Percentiles rank a stretch among this genome's conserved stretches.
Evolutionary conservation across 768 basidiomycete genomes (phyloP).

Genomic region (Sutorius australiensis): DNA sequence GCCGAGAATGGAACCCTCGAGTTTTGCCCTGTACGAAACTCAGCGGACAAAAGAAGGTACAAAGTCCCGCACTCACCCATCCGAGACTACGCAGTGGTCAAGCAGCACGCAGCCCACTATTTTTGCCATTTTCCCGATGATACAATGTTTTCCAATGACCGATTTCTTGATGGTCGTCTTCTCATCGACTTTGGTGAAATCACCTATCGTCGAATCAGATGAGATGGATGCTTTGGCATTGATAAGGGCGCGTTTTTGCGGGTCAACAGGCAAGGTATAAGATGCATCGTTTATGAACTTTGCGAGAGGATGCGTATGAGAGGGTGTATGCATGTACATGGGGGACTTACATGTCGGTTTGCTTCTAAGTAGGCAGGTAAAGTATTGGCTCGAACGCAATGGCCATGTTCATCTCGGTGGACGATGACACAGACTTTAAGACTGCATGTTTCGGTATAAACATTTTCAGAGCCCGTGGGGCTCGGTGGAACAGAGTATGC

Average conservation of each 20-base stretch:
- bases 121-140: conserved; percentile 81
- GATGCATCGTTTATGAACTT: conserved; percentile 49
- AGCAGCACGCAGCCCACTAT: conserved; percentile 78
- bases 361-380: conserved; percentile 73
- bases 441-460: conserved; percentile 36
- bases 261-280: conserved; percentile 55
- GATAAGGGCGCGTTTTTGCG: conserved; percentile 63
- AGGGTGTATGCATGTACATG: neutral
- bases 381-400: conserved; percentile 72
- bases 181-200: conserved; percentile 79
- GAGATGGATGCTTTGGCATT: conserved; percentile 84
- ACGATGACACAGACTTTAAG: conserved; percentile 64
- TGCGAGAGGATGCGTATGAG: conserved; percentile 13
- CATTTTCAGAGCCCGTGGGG: conserved; percentile 39
- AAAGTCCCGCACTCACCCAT: conserved; percentile 52
- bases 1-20: conserved; percentile 75
- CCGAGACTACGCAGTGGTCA: conserved; percentile 85
- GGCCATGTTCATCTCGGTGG: conserved; percentile 50
- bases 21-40: conserved; percentile 52
- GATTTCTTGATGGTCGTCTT: conserved; percentile 76
- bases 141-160: conserved; percentile 77
- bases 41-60: neutral
- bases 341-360: conserved; percentile 64
- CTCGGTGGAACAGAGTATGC: conserved; percentile 44
- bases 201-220: conserved; percentile 74